phyloP scores from a whole-genome alignment of 345 rosid genomes.

The Nephelium lappaceum region DNA sequence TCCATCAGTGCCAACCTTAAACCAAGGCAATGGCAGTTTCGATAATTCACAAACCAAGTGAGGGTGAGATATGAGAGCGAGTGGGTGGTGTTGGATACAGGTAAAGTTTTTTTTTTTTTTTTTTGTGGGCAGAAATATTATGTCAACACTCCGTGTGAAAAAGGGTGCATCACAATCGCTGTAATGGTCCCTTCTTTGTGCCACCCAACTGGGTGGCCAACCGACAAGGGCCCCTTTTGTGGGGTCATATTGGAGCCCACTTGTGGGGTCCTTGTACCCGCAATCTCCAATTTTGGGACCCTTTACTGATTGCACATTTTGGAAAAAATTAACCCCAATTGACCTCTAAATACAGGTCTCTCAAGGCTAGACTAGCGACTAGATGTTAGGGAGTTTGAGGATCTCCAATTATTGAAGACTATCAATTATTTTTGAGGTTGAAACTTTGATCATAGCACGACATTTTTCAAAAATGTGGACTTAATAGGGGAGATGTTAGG shows the following conservation, averaged over 20 bases:
- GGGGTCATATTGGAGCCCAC: too few species aligned
- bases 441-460: background rate
- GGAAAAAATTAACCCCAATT: background rate
- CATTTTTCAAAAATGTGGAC: background rate
- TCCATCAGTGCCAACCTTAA: slow-evolving; percentile 35
- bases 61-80: slow-evolving; percentile 15
- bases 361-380: background rate
- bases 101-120: background rate
- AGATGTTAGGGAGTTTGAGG: background rate
- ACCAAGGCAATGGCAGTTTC: slow-evolving; percentile 25
- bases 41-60: slow-evolving; percentile 20
- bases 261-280: slow-evolving; percentile 24
- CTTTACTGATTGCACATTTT: slow-evolving; percentile 17
- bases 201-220: slow-evolving; percentile 70
- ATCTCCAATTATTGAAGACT: background rate
- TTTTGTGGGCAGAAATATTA: slow-evolving; percentile 6
- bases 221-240: slow-evolving; percentile 64
- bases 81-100: slow-evolving; percentile 14
- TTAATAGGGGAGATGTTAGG: background rate
- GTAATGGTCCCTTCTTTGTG: slow-evolving; percentile 51
- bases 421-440: background rate
- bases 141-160: slow-evolving; percentile 57
- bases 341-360: background rate
- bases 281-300: slow-evolving; percentile 4
- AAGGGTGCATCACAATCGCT: slow-evolving; percentile 22